A percentile compares a stretch with the other conserved stretches of the same genome.
Evolutionary conservation across 805 yeast genomes (phyloP).

Genomic region (Blastobotrys peoriensis): DNA sequence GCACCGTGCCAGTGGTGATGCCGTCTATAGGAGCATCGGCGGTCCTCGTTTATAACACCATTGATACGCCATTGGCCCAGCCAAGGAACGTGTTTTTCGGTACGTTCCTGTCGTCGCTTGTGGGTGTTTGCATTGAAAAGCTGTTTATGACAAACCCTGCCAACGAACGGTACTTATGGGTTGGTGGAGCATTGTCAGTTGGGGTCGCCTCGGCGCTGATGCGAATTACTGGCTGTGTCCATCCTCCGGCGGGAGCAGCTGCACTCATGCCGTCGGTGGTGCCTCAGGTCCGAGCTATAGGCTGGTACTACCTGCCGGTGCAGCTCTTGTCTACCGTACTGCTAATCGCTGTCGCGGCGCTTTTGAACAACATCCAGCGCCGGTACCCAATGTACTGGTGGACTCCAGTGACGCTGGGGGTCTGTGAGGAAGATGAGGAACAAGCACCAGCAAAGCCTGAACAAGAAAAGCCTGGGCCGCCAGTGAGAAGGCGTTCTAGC

Average conservation of each 20-base stretch:
- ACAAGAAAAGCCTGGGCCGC: too few species aligned
- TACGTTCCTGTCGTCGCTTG: conserved; percentile 45
- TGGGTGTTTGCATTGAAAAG: conserved; percentile 51
- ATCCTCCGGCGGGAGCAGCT: conserved; percentile 71
- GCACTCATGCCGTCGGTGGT: conserved; percentile 54
- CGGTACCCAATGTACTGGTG: conserved; percentile 59
- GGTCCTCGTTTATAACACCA: conserved; percentile 49
- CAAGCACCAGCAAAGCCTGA: too few species aligned
- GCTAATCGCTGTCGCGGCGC: conserved; percentile 44
- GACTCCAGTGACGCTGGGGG: conserved; percentile 33
- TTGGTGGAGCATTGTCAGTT: conserved; percentile 53
- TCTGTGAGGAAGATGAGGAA: too few species aligned
- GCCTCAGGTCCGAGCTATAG: conserved; percentile 39
- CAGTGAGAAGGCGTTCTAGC: too few species aligned
- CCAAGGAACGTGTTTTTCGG: conserved; percentile 57
- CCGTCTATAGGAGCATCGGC: conserved; percentile 54
- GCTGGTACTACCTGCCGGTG: conserved; percentile 62
- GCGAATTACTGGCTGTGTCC: conserved; percentile 50
- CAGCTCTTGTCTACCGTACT: conserved; percentile 46
- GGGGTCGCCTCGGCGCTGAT: conserved; percentile 48
- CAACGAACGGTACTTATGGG: conserved; percentile 47
- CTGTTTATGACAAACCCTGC: conserved; percentile 41
- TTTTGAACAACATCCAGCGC: conserved; percentile 49
- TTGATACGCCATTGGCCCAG: conserved; percentile 56
- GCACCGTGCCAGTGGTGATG: conserved; percentile 23